Evolutionary conservation across 2,329 filamentous ascomycete species (phyloP).

Genomic region (Aspergillus clavatus): DNA sequence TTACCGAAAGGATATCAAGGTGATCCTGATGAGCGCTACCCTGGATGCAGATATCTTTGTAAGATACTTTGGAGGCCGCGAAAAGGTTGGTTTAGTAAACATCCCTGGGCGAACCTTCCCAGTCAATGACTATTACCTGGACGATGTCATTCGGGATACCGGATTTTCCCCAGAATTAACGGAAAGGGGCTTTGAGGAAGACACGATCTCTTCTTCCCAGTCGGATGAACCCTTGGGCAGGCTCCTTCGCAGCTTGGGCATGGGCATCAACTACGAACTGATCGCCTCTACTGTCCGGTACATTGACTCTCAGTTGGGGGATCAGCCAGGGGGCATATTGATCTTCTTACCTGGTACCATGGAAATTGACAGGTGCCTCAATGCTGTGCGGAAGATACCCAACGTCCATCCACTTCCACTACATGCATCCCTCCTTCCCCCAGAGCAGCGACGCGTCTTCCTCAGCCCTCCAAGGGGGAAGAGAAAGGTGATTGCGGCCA

Average conservation of each 20-base stretch:
- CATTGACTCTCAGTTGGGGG: conserved; percentile 72
- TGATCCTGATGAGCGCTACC: conserved; percentile 95
- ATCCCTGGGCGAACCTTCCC: conserved; percentile 87
- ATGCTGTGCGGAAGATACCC: conserved; percentile 59
- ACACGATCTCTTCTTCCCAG: conserved; percentile 40
- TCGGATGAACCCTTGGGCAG: conserved; percentile 55
- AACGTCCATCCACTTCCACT: conserved; percentile 76
- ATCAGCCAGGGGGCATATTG: conserved; percentile 79
- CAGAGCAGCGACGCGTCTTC: conserved; percentile 86
- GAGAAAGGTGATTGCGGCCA: conserved; percentile 88
- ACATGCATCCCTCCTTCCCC: conserved; percentile 84
- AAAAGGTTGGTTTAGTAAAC: conserved; percentile 72
- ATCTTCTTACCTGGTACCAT: conserved; percentile 90
- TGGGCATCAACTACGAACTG: conserved; percentile 86
- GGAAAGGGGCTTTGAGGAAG: conserved; percentile 31
- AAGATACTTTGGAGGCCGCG: conserved; percentile 70
- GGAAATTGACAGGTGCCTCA: conserved; percentile 81
- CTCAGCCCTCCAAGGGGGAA: conserved; percentile 68
- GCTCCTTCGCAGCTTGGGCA: conserved; percentile 66
- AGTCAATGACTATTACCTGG: conserved; percentile 82
- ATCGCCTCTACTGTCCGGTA: conserved; percentile 72
- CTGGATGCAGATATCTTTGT: conserved; percentile 83
- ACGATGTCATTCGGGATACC: conserved; percentile 78
- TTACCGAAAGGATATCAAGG: conserved; percentile 70
- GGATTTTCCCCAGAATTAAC: conserved; percentile 54